phyloP scores from a whole-genome alignment of 768 basidiomycete species.

The Udeniomyces megalosporus region DNA sequence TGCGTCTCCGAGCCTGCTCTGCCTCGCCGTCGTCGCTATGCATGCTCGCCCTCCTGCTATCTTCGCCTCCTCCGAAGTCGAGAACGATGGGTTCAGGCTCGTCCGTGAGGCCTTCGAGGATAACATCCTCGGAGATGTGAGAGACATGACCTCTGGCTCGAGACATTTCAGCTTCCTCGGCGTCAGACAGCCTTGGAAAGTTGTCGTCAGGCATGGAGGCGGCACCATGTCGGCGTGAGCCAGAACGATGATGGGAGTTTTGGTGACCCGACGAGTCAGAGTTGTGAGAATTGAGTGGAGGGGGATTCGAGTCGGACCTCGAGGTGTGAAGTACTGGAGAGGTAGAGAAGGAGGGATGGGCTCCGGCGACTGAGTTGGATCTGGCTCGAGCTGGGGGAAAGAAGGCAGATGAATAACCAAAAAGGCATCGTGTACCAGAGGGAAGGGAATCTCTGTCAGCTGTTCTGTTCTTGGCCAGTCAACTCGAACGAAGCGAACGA shows the following conservation, averaged over 20 bases:
- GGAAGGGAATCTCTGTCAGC: not conserved
- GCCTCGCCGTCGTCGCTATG: not conserved
- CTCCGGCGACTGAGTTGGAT: constrained; percentile 17
- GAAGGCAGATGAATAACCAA: not conserved
- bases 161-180: constrained; percentile 34
- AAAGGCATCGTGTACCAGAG: not conserved
- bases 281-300: not conserved
- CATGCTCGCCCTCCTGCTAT: not conserved
- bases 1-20: not conserved
- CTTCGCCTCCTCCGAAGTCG: constrained; percentile 35
- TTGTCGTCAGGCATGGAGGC: constrained; percentile 28
- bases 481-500: not conserved
- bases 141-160: constrained; percentile 10
- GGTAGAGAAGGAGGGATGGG: not conserved
- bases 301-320: not conserved
- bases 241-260: not conserved
- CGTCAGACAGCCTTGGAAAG: constrained; percentile 36
- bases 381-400: constrained; percentile 36
- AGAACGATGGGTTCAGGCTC: constrained; percentile 34
- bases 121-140: constrained; percentile 34
- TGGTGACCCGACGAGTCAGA: constrained; percentile 1
- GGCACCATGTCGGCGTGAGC: constrained; percentile 28
- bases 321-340: not conserved
- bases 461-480: not conserved
- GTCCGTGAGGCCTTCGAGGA: not conserved